Percentiles rank a stretch among this genome's conserved stretches.
Evolutionary conservation across 129 eudicot genomes (phyloP).

Genomic region (Lactuca saligna): DNA sequence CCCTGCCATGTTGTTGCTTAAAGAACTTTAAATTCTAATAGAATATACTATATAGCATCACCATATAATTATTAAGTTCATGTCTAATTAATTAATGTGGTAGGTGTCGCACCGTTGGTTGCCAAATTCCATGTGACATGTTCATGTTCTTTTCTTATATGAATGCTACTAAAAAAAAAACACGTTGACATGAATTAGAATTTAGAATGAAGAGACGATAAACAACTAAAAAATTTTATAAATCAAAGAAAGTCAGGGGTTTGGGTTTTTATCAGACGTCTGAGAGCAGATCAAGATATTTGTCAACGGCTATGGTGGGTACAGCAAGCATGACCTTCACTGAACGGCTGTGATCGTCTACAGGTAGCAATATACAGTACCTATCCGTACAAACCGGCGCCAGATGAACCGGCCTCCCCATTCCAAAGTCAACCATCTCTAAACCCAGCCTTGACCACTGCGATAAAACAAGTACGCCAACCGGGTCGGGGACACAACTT

Average conservation of each 20-base stretch:
- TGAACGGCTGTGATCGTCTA: slow-evolving; percentile 42
- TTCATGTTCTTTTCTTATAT: not conserved
- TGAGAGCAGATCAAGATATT: slow-evolving; percentile 39
- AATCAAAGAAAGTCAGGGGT: slow-evolving; percentile 22
- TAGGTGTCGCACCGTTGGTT: not conserved
- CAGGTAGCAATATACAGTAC: slow-evolving; percentile 73
- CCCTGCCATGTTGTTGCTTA: not conserved
- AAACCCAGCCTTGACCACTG: slow-evolving; percentile 88
- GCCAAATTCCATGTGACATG: slow-evolving; percentile 22
- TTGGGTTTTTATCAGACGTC: slow-evolving; percentile 29
- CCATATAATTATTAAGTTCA: slow-evolving; percentile 6
- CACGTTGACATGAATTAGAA: slow-evolving; percentile 32
- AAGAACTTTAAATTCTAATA: not conserved
- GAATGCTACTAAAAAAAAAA: slow-evolving; percentile 2
- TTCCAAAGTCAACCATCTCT: slow-evolving; percentile 74
- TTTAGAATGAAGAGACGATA: slow-evolving; percentile 9
- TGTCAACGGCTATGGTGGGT: slow-evolving; percentile 58
- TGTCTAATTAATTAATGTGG: not conserved
- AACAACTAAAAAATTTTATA: slow-evolving; percentile 1
- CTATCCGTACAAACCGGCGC: slow-evolving; percentile 69
- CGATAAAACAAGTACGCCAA: slow-evolving; percentile 68
- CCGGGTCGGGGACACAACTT: slow-evolving; percentile 57
- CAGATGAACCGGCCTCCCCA: slow-evolving; percentile 67
- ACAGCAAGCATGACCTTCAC: slow-evolving; percentile 70
- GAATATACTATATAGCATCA: not conserved